Evolutionary conservation across 2,329 filamentous ascomycete species (phyloP).

Genomic region (Sporothrix inflata): DNA sequence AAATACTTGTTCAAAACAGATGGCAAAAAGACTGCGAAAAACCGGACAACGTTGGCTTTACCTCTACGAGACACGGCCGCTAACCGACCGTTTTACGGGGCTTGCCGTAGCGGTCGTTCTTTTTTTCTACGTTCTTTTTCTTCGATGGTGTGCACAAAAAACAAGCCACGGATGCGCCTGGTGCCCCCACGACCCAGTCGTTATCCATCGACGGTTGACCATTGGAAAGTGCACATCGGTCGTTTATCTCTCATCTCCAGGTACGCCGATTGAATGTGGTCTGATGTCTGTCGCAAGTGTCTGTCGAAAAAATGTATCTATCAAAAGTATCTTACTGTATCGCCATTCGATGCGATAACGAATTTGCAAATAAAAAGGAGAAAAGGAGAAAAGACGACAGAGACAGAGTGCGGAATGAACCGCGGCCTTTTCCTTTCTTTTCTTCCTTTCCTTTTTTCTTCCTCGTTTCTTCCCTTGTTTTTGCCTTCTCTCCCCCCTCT

Average conservation of each 20-base stretch:
- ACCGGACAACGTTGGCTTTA: neutral
- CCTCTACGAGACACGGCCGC: neutral
- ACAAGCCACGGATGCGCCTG: too few species aligned
- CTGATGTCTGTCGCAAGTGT: neutral
- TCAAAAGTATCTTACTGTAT: too few species aligned
- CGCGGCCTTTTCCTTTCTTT: neutral
- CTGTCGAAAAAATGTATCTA: too few species aligned
- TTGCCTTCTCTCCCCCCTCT: conserved; percentile 3
- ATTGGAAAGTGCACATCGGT: neutral
- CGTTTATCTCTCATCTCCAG: neutral
- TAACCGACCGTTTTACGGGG: neutral
- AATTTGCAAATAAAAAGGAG: neutral
- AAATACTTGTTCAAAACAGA: too few species aligned
- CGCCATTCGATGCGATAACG: neutral
- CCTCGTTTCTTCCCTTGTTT: neutral
- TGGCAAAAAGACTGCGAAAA: neutral
- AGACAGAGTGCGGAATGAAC: neutral
- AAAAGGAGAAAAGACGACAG: neutral
- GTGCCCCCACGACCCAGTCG: neutral
- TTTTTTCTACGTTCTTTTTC: neutral
- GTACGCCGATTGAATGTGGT: neutral
- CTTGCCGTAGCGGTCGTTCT: conserved; percentile 9
- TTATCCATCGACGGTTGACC: neutral
- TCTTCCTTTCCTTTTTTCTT: neutral
- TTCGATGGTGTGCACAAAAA: neutral